Percentiles rank a stretch among this genome's conserved stretches.
Evolutionary conservation across 768 basidiomycete species (phyloP).

Genomic region (Hortiboletus flavorubellus): DNA sequence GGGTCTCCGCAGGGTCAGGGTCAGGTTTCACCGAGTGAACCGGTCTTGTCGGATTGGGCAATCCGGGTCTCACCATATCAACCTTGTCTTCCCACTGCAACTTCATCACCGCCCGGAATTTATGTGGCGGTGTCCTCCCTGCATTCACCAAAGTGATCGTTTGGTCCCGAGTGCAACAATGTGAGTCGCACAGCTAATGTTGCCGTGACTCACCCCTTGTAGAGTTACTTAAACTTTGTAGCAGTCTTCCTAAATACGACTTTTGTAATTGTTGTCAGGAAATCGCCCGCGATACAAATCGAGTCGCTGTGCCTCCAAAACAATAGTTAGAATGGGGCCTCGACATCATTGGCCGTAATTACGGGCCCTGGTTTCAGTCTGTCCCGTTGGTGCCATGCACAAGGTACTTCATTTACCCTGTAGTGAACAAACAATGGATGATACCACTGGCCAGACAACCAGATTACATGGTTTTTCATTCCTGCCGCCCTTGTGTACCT

Average conservation of each 20-base stretch:
- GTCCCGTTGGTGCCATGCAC: neutral
- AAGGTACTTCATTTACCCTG: neutral
- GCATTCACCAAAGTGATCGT: neutral
- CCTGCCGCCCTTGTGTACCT: neutral
- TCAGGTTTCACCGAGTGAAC: slow-evolving; percentile 14
- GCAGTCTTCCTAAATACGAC: slow-evolving; percentile 3
- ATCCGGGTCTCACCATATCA: slow-evolving; percentile 11
- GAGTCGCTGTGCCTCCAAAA: neutral
- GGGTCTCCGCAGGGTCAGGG: slow-evolving; percentile 11
- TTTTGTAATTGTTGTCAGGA: slow-evolving; percentile 4
- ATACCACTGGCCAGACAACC: neutral
- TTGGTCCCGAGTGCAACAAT: neutral
- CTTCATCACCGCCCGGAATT: neutral
- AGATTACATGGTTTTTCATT: neutral
- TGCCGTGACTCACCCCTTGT: slow-evolving; percentile 20
- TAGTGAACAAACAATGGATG: neutral
- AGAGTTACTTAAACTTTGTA: neutral
- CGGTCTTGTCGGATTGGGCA: slow-evolving; percentile 5
- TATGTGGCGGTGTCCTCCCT: slow-evolving; percentile 11
- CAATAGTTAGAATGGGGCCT: neutral
- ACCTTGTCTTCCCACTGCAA: slow-evolving; percentile 3
- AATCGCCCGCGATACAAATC: neutral
- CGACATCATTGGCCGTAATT: neutral
- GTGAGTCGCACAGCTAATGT: slow-evolving; percentile 8
- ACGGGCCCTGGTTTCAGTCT: slow-evolving; percentile 18